Evolutionary conservation across 164 flowering plant species (phyloP), one percentile per base, ranked within the genome.

Genomic region (Nymphaea thermarum): DNA sequence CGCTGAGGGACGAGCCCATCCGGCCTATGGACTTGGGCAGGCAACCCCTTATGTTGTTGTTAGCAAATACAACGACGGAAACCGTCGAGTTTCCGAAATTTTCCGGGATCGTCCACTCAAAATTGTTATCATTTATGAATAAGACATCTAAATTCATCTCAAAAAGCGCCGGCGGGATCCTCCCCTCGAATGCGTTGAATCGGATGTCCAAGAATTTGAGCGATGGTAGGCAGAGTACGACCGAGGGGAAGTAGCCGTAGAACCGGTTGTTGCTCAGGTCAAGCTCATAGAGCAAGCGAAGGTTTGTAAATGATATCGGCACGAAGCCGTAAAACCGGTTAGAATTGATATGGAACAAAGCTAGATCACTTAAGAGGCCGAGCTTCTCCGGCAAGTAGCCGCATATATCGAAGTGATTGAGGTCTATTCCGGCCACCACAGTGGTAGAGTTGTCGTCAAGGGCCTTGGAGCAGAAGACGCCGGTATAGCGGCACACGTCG

Each of bases 401-500:
- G 4, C 44, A n/a, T 17, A 78, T 67, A 5, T 41, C 63, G 68
- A 42, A 80, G 43, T 83, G 82, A 14, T 81, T 83, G 80, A 83
- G 81, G 65, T 81, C 83, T 14, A 80, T 36, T 44, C 75, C 69
- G 6, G 84, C 77, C 0, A 83, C 62, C 0, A 78, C 68, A 3
- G 11, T 71, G 18, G 67, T 81, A 2, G 78, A 43, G 0, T 3
- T 1, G 66, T 80, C 76, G 70, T 83, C 80, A 0, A 87, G 88
- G 2, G 85, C 82, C 57, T 41, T 43, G 36, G 76, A 82, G 62
- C 90, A 87, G 78, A 18, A 79, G 77, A 83, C 84, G 64, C 93
- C 93, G 41, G 14, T 77, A 87, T 86, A 86, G 68, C 43, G 61
- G 77, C 93, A 86, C 6, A 86, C 64, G 68, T 87, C 78, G 0